Evolutionary conservation across 192 early-diverging fungal genomes (phyloP).

Genomic region (Entomortierella beljakovae): DNA sequence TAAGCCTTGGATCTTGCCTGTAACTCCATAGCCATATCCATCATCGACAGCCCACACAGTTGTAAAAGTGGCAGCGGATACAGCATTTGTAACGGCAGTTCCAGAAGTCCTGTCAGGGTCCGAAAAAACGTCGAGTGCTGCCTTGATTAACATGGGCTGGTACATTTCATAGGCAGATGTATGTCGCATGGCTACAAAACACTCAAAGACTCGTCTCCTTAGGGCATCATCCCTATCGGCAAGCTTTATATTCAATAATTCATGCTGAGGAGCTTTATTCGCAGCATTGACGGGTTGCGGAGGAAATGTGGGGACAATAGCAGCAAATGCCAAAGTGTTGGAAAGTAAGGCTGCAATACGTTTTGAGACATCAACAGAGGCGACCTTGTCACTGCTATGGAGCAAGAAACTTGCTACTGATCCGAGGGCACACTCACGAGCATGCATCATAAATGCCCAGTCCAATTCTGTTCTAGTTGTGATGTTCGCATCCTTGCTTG

Average conservation of each 20-base stretch:
- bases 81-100: slow-evolving; percentile 56
- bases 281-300: slow-evolving; percentile 37
- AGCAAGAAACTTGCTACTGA: slow-evolving; percentile 79
- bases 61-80: slow-evolving; percentile 60
- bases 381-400: slow-evolving; percentile 73
- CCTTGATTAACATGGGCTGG: slow-evolving; percentile 57
- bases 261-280: slow-evolving; percentile 34
- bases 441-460: slow-evolving; percentile 68
- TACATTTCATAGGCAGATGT: slow-evolving; percentile 67
- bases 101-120: slow-evolving; percentile 66
- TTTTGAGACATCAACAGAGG: slow-evolving; percentile 82
- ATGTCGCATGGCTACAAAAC: slow-evolving; percentile 71
- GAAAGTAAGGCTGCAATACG: slow-evolving; percentile 78
- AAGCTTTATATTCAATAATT: slow-evolving; percentile 56
- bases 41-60: slow-evolving; percentile 67
- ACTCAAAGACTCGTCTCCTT: slow-evolving; percentile 75
- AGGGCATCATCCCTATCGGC: slow-evolving; percentile 71
- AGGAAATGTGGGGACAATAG: slow-evolving; percentile 63
- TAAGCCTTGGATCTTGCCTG: slow-evolving; percentile 64
- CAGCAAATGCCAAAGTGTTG: slow-evolving; percentile 75
- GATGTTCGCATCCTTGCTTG: slow-evolving; percentile 71
- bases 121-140: slow-evolving; percentile 61
- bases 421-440: slow-evolving; percentile 73
- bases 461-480: slow-evolving; percentile 69
- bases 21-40: slow-evolving; percentile 68